Evolutionary conservation across 176 grass and related monocot genomes (phyloP).

Genomic region (Tillandsia leiboldiana): DNA sequence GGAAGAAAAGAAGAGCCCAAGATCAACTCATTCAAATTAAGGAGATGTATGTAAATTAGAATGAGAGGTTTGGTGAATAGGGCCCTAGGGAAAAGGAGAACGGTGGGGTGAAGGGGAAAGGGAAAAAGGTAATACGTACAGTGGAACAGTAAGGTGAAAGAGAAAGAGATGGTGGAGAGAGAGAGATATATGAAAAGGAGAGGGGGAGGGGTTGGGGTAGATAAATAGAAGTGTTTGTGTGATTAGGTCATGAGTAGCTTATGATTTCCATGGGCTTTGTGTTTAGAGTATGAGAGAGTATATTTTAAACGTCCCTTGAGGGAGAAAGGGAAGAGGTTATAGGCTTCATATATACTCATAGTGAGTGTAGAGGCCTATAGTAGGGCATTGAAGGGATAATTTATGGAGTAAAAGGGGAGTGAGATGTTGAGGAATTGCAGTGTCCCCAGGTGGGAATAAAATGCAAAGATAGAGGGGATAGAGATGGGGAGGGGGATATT

Average conservation of each 20-base stretch:
- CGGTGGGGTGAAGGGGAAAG: neutral
- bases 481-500: slow-evolving; percentile 25
- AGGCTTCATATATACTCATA: neutral
- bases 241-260: slow-evolving; percentile 89
- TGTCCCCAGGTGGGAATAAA: slow-evolving; percentile 19
- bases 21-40: neutral
- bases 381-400: slow-evolving; percentile 22
- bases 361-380: slow-evolving; percentile 1
- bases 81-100: neutral
- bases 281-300: slow-evolving; percentile 20
- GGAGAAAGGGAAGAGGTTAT: neutral
- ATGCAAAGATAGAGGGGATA: slow-evolving; percentile 20
- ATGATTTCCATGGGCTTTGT: slow-evolving; percentile 43
- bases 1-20: neutral
- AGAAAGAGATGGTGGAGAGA: slow-evolving; percentile 1
- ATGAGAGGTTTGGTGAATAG: neutral
- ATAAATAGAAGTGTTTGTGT: slow-evolving; percentile 33
- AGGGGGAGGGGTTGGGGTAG: slow-evolving; percentile 22
- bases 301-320: neutral
- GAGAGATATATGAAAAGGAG: slow-evolving; percentile 7
- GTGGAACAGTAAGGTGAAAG: neutral
- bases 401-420: neutral
- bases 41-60: neutral
- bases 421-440: neutral
- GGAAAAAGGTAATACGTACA: no score